A percentile compares a stretch with the other conserved stretches of the same genome.
Evolutionary conservation across 2,329 filamentous ascomycete genomes (phyloP).

Genomic region (Microcyclospora tardicrescens): DNA sequence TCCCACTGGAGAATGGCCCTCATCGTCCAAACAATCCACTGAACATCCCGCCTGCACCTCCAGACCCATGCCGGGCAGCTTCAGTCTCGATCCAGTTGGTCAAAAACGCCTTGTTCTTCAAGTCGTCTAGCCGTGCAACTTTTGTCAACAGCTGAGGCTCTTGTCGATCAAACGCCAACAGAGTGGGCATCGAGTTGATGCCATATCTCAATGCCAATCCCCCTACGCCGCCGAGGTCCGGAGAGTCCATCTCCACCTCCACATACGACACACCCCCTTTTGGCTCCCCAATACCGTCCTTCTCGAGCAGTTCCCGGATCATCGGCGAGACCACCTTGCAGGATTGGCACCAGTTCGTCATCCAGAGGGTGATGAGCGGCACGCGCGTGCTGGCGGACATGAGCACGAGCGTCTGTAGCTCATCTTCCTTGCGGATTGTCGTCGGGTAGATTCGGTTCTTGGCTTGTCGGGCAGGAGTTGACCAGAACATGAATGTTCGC

Average conservation of each 20-base stretch:
- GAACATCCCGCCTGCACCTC: conserved; percentile 32
- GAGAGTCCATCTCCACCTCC: conserved; percentile 36
- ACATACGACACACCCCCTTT: conserved; percentile 35
- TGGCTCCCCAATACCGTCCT: conserved; percentile 31
- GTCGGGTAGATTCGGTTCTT: conserved; percentile 24
- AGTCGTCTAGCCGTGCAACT: conserved; percentile 30
- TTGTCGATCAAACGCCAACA: conserved; percentile 37
- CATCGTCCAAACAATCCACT: conserved; percentile 24
- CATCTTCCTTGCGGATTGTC: conserved; percentile 34
- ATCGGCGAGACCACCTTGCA: conserved; percentile 33
- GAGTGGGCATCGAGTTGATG: conserved; percentile 36
- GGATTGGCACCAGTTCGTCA: conserved; percentile 34
- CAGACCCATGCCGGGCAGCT: conserved; percentile 32
- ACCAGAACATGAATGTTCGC: conserved; percentile 10
- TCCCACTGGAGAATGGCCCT: too few species aligned
- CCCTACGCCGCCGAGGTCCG: conserved; percentile 26
- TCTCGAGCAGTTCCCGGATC: conserved; percentile 29
- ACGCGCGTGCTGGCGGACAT: conserved; percentile 32
- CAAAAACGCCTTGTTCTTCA: conserved; percentile 33
- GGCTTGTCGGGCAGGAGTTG: conserved; percentile 7
- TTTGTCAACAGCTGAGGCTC: conserved; percentile 38
- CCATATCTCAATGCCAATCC: conserved; percentile 29
- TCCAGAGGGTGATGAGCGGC: conserved; percentile 38
- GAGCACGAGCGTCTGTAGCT: conserved; percentile 35
- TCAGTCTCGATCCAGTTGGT: conserved; percentile 36